These are phyloP conservation scores for Oryza nivara DNA, from an alignment of 176 grass and related monocot genomes.

Conservation along the genomic window DNA sequence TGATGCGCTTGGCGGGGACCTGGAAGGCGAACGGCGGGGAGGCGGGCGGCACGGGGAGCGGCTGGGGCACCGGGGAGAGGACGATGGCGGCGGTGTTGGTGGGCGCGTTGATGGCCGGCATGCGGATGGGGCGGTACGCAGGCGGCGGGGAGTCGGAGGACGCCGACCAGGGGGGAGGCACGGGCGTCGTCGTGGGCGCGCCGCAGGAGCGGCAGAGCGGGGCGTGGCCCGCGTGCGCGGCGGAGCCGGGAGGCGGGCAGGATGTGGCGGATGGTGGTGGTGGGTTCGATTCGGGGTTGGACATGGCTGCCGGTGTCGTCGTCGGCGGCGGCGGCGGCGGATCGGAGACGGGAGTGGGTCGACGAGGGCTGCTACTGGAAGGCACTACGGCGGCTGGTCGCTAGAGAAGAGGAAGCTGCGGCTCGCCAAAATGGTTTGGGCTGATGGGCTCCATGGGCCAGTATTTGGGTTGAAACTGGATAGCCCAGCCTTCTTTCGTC, in stretches of 20 bases:
- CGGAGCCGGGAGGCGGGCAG: slow-evolving; percentile 17
- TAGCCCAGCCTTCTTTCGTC: neutral
- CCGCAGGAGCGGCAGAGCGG: slow-evolving; percentile 56
- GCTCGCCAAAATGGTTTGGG: slow-evolving; percentile 1
- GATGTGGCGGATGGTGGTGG: neutral
- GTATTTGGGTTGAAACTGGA: neutral
- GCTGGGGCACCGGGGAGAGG: slow-evolving; percentile 74
- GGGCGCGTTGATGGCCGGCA: slow-evolving; percentile 81
- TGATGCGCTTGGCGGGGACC: slow-evolving; percentile 63
- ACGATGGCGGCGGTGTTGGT: slow-evolving; percentile 76
- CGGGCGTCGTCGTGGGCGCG: slow-evolving; percentile 44
- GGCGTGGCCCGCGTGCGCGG: slow-evolving; percentile 29
- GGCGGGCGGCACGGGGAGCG: slow-evolving; percentile 54
- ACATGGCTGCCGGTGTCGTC: slow-evolving; percentile 45
- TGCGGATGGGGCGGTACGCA: slow-evolving; percentile 94
- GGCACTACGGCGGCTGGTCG: neutral
- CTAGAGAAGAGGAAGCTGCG: neutral
- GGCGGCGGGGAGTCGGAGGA: slow-evolving; percentile 69
- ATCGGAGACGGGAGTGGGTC: slow-evolving; percentile 32
- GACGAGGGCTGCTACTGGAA: neutral
- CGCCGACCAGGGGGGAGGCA: slow-evolving; percentile 55
- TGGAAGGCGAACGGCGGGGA: slow-evolving; percentile 61
- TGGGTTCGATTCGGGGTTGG: slow-evolving; percentile 44
- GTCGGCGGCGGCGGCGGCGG: slow-evolving; percentile 15
- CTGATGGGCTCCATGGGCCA: neutral